Percentiles rank a stretch among this genome's conserved stretches.
phyloP scores from a whole-genome alignment of 305 asterid genomes.

The Ilex paraguariensis region DNA sequence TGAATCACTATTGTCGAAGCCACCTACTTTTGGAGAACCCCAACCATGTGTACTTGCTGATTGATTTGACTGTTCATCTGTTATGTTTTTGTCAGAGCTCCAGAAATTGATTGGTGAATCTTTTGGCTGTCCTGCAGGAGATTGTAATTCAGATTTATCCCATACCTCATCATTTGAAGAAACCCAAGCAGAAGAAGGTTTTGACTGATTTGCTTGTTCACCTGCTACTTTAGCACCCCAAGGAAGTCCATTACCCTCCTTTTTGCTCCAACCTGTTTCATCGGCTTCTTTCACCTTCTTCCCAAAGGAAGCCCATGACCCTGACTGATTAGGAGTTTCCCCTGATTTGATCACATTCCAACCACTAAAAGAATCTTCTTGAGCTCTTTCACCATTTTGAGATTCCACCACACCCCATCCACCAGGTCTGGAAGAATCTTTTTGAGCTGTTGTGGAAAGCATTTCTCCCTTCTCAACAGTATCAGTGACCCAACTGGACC shows the following conservation, averaged over 20 bases:
- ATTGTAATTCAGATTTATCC: conserved; percentile 24
- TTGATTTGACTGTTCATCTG: not conserved
- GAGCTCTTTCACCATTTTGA: not conserved
- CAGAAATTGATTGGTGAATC: not conserved
- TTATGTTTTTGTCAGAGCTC: no score
- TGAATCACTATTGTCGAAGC: conserved; percentile 5
- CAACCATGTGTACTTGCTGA: conserved; percentile 5
- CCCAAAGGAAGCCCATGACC: conserved; percentile 23
- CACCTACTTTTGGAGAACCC: conserved; percentile 11
- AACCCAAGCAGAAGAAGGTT: conserved; percentile 35
- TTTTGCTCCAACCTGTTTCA: not conserved
- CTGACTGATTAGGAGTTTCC: conserved; percentile 10
- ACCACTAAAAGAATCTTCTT: no score
- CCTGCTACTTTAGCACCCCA: conserved; percentile 14
- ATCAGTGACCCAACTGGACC: conserved; percentile 19
- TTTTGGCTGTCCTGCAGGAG: conserved; percentile 20
- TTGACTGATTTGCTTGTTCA: conserved; percentile 20
- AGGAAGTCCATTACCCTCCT: not conserved
- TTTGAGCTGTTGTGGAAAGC: conserved; percentile 8
- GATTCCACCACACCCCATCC: not conserved
- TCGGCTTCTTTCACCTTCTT: conserved; percentile 5
- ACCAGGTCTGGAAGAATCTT: conserved; percentile 19
- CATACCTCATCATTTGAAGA: conserved; percentile 23
- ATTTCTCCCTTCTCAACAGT: conserved; percentile 16
- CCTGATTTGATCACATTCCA: conserved; percentile 22